phyloP scores from a whole-genome alignment of 2,329 filamentous ascomycete genomes.

The Dichotomopilus funicola region DNA sequence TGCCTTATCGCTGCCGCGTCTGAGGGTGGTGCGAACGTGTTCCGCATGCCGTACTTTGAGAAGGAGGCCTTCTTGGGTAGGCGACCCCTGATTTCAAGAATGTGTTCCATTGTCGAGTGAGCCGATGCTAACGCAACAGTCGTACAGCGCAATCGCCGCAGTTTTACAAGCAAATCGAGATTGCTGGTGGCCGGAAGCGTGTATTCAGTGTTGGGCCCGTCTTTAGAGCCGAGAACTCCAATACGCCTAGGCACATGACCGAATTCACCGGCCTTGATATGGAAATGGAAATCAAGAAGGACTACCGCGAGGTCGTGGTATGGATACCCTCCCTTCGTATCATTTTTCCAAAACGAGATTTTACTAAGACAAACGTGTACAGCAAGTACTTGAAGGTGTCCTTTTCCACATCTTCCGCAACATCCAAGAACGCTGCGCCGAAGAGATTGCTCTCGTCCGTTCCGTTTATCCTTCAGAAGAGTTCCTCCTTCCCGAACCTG shows the following conservation, averaged over 20 bases:
- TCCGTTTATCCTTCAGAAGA: conserved; percentile 69
- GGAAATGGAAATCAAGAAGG: conserved; percentile 79
- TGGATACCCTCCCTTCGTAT: neutral
- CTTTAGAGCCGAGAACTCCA: conserved; percentile 80
- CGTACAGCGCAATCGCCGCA: conserved; percentile 49
- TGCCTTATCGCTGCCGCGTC: conserved; percentile 85
- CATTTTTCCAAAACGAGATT: neutral
- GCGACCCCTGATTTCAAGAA: conserved; percentile 26
- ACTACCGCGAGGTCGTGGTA: conserved; percentile 66
- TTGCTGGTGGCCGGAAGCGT: conserved; percentile 69
- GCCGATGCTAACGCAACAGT: neutral
- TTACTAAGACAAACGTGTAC: neutral
- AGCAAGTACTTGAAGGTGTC: conserved; percentile 61
- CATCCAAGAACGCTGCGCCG: conserved; percentile 49
- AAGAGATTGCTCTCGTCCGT: conserved; percentile 67
- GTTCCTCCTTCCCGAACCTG: conserved; percentile 66
- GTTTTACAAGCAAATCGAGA: conserved; percentile 83
- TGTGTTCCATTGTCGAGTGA: neutral
- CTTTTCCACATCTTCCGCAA: conserved; percentile 74
- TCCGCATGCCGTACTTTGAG: conserved; percentile 84
- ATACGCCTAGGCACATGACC: conserved; percentile 78
- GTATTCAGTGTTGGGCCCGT: conserved; percentile 76
- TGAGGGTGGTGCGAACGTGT: conserved; percentile 89
- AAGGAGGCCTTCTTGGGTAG: conserved; percentile 74
- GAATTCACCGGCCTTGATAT: conserved; percentile 82